phyloP scores from a whole-genome alignment of 305 asterid genomes.

The Vinca major region DNA sequence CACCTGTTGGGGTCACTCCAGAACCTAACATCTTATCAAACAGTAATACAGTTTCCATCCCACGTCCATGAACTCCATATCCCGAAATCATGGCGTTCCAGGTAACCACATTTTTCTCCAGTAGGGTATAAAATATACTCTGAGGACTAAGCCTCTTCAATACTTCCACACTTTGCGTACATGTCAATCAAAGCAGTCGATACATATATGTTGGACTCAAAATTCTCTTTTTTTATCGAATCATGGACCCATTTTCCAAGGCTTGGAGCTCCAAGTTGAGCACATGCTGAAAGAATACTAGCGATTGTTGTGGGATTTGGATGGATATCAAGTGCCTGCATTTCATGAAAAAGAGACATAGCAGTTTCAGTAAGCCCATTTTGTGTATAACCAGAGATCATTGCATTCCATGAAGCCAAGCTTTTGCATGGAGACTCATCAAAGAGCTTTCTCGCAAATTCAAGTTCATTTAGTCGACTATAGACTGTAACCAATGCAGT shows the following conservation, averaged over 20 bases:
- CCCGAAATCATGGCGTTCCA: slow-evolving; percentile 87
- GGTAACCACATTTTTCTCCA: slow-evolving; percentile 54
- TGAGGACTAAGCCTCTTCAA: slow-evolving; percentile 59
- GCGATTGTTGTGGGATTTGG: slow-evolving; percentile 67
- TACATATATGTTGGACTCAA: slow-evolving; percentile 47
- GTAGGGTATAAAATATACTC: slow-evolving; percentile 39
- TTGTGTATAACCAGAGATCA: slow-evolving; percentile 79
- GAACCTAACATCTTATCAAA: slow-evolving; percentile 44
- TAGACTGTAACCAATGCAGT: slow-evolving; percentile 68
- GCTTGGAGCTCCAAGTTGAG: slow-evolving; percentile 74
- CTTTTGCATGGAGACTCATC: slow-evolving; percentile 52
- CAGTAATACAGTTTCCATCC: slow-evolving; percentile 44
- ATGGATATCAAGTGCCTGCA: slow-evolving; percentile 60
- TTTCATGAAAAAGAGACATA: slow-evolving; percentile 54
- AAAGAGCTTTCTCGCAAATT: slow-evolving; percentile 51
- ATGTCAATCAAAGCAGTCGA: slow-evolving; percentile 73
- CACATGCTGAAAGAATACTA: slow-evolving; percentile 74
- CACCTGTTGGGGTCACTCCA: slow-evolving; percentile 42
- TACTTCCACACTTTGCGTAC: slow-evolving; percentile 76
- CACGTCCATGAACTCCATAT: slow-evolving; percentile 70
- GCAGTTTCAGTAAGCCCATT: slow-evolving; percentile 64
- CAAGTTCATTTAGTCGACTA: slow-evolving; percentile 53
- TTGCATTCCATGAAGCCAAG: slow-evolving; percentile 74
- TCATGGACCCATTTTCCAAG: slow-evolving; percentile 68
- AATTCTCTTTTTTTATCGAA: slow-evolving; percentile 40